Evolutionary conservation across 1,284 basidiomycete genomes (phyloP), one percentile per base, ranked within the genome.

Genomic region (Austropuccinia psidii): DNA sequence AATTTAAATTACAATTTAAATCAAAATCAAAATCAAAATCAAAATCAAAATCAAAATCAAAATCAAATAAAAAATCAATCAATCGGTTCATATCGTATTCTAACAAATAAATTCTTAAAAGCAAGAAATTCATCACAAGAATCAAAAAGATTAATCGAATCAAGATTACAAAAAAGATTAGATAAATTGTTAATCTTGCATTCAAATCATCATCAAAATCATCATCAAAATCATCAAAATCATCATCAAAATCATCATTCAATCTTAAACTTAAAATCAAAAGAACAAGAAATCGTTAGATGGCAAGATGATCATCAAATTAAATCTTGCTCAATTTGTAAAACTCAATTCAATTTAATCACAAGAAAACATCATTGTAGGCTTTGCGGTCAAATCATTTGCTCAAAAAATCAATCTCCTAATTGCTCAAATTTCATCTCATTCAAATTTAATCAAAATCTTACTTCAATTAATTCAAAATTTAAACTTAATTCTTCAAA

Each of bases 311-410:
- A 97, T 79, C 83, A 85, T 0, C 80, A 84, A 11, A 90, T 88
- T 0, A 86, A 85, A 37, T 87, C 87, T 70, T 98, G 94, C 82
- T 50, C 31, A 27, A 41, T 41, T 31, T 73, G 69, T 55, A 43
- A 62, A 39, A 85, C 90, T 0, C 85, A 88, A 0, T 98, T 98
- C 80, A 88, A 90, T 0, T 82, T 98, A 0, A 90, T 91, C 0
- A 95, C 93, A 75, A 87, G 95, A 19, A 96, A 96, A 82, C 95
- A 98, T 78, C 95, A 98, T 80, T 98, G 95, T 81, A 88, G 96
- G 9, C 83, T 98, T 6, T 98, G 95, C 77, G 95, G 95, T 0
- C 85, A 89, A 49, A 90, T 98, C 55, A 88, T 98, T 2, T 98
- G 95, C 79, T 90, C 35, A 39, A 35, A 49, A 64, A 35, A 37